Evolutionary conservation across 1,284 basidiomycete genomes (phyloP).

Genomic region (Ustilago hordei): DNA sequence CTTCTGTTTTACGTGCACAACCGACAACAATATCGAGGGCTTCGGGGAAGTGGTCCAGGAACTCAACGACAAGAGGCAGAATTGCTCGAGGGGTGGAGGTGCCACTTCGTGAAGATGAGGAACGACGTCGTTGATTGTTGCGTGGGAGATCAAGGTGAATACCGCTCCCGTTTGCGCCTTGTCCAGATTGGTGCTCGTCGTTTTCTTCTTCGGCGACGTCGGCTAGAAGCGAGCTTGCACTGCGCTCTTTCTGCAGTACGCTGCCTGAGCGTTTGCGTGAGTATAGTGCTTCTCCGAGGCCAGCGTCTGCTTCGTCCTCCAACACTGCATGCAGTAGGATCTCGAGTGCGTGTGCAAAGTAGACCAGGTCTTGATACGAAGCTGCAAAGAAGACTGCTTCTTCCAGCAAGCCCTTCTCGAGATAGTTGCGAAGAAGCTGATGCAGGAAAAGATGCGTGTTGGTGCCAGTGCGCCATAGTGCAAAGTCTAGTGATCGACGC

Average conservation of each 20-base stretch:
- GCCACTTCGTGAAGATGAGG: slow-evolving; percentile 18
- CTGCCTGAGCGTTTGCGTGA: slow-evolving; percentile 33
- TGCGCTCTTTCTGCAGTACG: slow-evolving; percentile 43
- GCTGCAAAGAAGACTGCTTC: slow-evolving; percentile 84
- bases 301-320: slow-evolving; percentile 81
- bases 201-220: slow-evolving; percentile 41
- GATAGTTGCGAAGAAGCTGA: slow-evolving; percentile 86
- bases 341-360: slow-evolving; percentile 93
- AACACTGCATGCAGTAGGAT: slow-evolving; percentile 92
- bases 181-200: slow-evolving; percentile 1
- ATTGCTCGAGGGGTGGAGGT: slow-evolving; percentile 71
- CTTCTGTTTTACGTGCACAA: slow-evolving; percentile 96
- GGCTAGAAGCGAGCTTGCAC: slow-evolving; percentile 41
- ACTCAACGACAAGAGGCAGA: slow-evolving; percentile 82
- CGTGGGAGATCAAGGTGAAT: slow-evolving; percentile 22
- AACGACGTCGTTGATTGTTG: neutral
- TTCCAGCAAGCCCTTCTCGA: slow-evolving; percentile 71
- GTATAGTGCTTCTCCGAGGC: slow-evolving; percentile 39
- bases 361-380: slow-evolving; percentile 88
- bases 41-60: slow-evolving; percentile 92
- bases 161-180: slow-evolving; percentile 12
- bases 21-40: slow-evolving; percentile 92
- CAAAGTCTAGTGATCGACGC: slow-evolving; percentile 84
- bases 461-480: slow-evolving; percentile 90
- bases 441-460: slow-evolving; percentile 96